phyloP scores from a whole-genome alignment of 495 filamentous ascomycete species.

The Penicillium turbatum region DNA sequence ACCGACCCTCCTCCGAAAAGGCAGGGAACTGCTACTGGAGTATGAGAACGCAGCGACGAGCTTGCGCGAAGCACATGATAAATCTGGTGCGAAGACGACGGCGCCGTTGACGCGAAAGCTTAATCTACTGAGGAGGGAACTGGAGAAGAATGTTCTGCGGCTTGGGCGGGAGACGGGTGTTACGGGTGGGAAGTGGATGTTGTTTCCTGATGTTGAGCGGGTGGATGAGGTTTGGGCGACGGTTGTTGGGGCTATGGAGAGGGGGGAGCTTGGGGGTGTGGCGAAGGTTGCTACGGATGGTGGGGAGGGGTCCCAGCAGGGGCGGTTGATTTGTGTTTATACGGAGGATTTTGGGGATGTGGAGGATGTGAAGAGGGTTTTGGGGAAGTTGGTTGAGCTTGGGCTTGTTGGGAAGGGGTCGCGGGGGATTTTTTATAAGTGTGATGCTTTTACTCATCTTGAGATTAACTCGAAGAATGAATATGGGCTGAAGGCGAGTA shows the following conservation, averaged over 20 bases:
- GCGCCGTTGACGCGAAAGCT: slow-evolving; percentile 46
- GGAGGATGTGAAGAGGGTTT: slow-evolving; percentile 63
- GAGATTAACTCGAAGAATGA: slow-evolving; percentile 62
- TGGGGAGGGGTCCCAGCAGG: slow-evolving; percentile 21
- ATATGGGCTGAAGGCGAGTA: slow-evolving; percentile 60
- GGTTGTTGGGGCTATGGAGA: slow-evolving; percentile 58
- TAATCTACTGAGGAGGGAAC: slow-evolving; percentile 43
- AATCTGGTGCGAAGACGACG: slow-evolving; percentile 32
- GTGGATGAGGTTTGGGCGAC: slow-evolving; percentile 60
- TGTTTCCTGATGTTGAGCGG: slow-evolving; percentile 56
- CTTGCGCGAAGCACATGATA: slow-evolving; percentile 38
- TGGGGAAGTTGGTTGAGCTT: slow-evolving; percentile 54
- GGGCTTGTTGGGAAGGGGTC: slow-evolving; percentile 49
- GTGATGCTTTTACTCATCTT: slow-evolving; percentile 73
- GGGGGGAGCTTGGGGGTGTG: slow-evolving; percentile 59
- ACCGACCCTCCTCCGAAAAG: slow-evolving; percentile 42
- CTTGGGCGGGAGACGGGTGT: slow-evolving; percentile 53
- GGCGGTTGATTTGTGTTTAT: slow-evolving; percentile 68
- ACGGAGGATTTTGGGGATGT: slow-evolving; percentile 67
- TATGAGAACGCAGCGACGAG: slow-evolving; percentile 35
- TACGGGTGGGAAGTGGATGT: slow-evolving; percentile 79
- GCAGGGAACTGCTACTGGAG: slow-evolving; percentile 36
- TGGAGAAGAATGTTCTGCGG: slow-evolving; percentile 51
- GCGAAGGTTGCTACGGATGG: slow-evolving; percentile 67
- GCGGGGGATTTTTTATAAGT: slow-evolving; percentile 71